These are phyloP conservation scores for Agaricus subrufescens DNA, from an alignment of 768 basidiomycete species.

Conservation along the genomic window DNA sequence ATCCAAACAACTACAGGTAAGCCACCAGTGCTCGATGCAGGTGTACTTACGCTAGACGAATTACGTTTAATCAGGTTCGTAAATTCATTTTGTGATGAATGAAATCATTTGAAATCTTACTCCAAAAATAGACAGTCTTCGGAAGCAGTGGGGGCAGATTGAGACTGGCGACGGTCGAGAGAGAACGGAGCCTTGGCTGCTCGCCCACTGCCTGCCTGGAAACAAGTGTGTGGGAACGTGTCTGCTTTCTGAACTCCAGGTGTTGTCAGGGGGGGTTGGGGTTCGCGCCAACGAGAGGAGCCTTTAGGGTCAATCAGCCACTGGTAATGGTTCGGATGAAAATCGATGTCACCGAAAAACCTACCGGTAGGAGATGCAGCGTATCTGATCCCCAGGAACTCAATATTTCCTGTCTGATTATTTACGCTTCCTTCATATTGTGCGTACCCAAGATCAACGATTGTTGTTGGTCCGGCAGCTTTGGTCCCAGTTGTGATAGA, in stretches of 20 bases:
- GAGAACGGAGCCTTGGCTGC: constrained; percentile 16
- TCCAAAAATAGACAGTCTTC: constrained; percentile 41
- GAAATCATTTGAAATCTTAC: constrained; percentile 13
- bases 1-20: constrained; percentile 42
- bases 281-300: constrained; percentile 23
- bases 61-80: too few relatives aligned
- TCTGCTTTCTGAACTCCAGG: constrained; percentile 5
- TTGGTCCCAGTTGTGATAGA: background rate
- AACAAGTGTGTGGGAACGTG: constrained; percentile 1
- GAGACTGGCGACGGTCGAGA: constrained; percentile 3
- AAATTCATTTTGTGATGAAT: too few relatives aligned
- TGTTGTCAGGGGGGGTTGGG: background rate
- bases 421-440: constrained; percentile 37
- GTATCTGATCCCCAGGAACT: constrained; percentile 42
- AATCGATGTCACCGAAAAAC: background rate
- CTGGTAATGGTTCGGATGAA: too few relatives aligned
- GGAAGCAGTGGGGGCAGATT: constrained; percentile 8
- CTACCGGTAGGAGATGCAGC: constrained; percentile 44
- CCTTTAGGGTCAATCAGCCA: background rate
- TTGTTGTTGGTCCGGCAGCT: background rate
- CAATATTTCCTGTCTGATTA: constrained; percentile 25
- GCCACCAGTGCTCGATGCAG: constrained; percentile 21
- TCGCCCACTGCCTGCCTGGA: constrained; percentile 3
- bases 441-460: constrained; percentile 40
- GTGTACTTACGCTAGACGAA: constrained; percentile 28